Percentiles rank a stretch among this genome's conserved stretches.
Evolutionary conservation across 768 basidiomycete genomes (phyloP).

Genomic region (Leccinum imitatum): DNA sequence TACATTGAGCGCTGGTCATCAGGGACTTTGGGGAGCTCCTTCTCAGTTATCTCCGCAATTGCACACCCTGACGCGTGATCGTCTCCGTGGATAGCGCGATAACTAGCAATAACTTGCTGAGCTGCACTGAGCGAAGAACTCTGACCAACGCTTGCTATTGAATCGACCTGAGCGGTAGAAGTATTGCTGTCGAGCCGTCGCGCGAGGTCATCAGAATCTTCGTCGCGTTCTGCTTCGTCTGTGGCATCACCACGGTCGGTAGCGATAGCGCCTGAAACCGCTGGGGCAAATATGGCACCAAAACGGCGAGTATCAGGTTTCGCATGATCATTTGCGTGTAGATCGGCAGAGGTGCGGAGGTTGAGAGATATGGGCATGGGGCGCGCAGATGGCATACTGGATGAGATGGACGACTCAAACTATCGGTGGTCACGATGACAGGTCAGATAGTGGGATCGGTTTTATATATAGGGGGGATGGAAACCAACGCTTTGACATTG

Average conservation of each 20-base stretch:
- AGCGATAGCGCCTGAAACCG: slow-evolving; percentile 7
- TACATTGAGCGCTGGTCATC: slow-evolving; percentile 29
- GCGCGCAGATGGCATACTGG: slow-evolving; percentile 13
- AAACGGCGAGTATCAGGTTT: slow-evolving; percentile 29
- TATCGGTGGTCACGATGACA: slow-evolving; percentile 4
- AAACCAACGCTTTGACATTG: slow-evolving; percentile 28
- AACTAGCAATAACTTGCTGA: slow-evolving; percentile 21
- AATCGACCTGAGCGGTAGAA: slow-evolving; percentile 1
- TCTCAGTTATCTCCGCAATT: slow-evolving; percentile 12
- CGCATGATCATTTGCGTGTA: neutral
- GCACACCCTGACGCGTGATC: neutral
- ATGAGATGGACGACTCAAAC: neutral
- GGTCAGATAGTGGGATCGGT: neutral
- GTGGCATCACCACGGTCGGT: slow-evolving; percentile 9
- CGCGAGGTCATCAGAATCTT: slow-evolving; percentile 7
- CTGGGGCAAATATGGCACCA: slow-evolving; percentile 20
- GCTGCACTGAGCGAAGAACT: slow-evolving; percentile 19
- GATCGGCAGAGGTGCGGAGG: slow-evolving; percentile 5
- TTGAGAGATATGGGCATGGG: slow-evolving; percentile 6
- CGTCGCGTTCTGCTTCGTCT: slow-evolving; percentile 17
- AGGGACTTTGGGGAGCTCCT: slow-evolving; percentile 17
- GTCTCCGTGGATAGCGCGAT: slow-evolving; percentile 15
- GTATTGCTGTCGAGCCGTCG: slow-evolving; percentile 2
- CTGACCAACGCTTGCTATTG: slow-evolving; percentile 2
- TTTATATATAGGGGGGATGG: slow-evolving; percentile 21